Evolutionary conservation across 1,139 yeast species (phyloP).

Genomic region (Zygosaccharomyces sapae): DNA sequence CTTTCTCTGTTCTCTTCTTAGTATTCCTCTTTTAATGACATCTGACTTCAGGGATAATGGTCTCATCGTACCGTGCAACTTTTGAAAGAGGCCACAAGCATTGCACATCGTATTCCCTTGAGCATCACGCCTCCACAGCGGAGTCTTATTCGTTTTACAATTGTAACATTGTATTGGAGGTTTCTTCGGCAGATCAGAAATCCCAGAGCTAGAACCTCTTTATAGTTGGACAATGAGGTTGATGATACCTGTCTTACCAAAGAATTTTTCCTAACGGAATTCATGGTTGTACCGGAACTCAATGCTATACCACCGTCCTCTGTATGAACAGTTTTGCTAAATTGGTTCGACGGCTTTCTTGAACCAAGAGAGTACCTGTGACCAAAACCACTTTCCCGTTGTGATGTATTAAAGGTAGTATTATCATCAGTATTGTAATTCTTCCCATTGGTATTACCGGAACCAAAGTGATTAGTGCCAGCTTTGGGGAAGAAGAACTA

Average conservation of each 20-base stretch:
- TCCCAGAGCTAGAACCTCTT: conserved; percentile 23
- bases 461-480: no score
- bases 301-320: conserved; percentile 25
- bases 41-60: conserved; percentile 91
- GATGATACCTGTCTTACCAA: conserved; percentile 30
- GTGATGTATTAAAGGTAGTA: background rate
- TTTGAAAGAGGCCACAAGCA: conserved; percentile 92
- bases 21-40: conserved; percentile 80
- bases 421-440: no score
- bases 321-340: conserved; percentile 14
- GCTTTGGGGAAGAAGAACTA: conserved; percentile 1
- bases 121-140: conserved; percentile 92
- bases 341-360: conserved; percentile 18
- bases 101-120: conserved; percentile 92
- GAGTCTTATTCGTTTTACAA: conserved; percentile 91
- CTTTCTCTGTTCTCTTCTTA: conserved; percentile 35
- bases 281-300: conserved; percentile 23
- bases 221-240: conserved; percentile 28
- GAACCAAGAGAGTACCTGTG: conserved; percentile 16
- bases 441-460: no score
- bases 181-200: conserved; percentile 25
- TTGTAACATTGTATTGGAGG: conserved; percentile 58
- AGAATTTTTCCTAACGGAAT: conserved; percentile 32
- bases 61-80: conserved; percentile 90
- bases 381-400: background rate